Base-by-base conservation (phyloP, 345 rosid species). In the Lepidium didymum region DNA sequence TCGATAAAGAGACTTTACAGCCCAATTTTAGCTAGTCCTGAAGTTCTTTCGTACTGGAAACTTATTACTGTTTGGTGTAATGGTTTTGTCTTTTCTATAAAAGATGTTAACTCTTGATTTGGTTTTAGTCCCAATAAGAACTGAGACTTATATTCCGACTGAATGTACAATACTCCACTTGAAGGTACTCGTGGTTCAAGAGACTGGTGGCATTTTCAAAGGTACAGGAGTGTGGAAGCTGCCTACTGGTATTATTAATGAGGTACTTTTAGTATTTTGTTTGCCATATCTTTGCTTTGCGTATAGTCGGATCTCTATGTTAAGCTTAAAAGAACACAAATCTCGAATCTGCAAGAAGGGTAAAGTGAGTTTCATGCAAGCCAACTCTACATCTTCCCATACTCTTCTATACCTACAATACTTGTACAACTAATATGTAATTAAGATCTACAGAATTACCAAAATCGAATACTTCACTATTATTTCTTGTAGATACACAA, bases 141-240 rank as follows among this genome's bases (percentile, higher is more conserved):
- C 11, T 44, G 5, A 15, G 15, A 10, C 11, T 7, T 9, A 16
- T 44, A 15, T 44, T 44, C 23, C 2, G 23, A 1, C 2, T 25
- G 27, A 25, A 25, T 25, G 4, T 1, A 25, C 27, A 25, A 25
- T 25, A 1, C 27, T 16, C 9, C 11, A 45, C 4, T 5, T 45
- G 50, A 7, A 45, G 68, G 77, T 90, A 38, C 88, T 90, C 8
- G 96, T 90, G 14, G 96, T 90, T 42, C 87, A 83, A 62, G 96
- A 90, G 63, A 81, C 57, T 1, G 43, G 5, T 40, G 93, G 96
- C 10, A 41, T 15, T 11, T 86, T 85, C 68, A 62, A 56, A 70
- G 88, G 75, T 14, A 79, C 25, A 8, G 82, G 76, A 10, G 67
- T 84, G 1, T 90, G 96, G 93, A 90, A 90, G 56, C 67, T 85